A percentile compares a stretch with the other conserved stretches of the same genome.
phyloP scores from a whole-genome alignment of 2,329 filamentous ascomycete genomes.

The Boeremia lycopersici region DNA sequence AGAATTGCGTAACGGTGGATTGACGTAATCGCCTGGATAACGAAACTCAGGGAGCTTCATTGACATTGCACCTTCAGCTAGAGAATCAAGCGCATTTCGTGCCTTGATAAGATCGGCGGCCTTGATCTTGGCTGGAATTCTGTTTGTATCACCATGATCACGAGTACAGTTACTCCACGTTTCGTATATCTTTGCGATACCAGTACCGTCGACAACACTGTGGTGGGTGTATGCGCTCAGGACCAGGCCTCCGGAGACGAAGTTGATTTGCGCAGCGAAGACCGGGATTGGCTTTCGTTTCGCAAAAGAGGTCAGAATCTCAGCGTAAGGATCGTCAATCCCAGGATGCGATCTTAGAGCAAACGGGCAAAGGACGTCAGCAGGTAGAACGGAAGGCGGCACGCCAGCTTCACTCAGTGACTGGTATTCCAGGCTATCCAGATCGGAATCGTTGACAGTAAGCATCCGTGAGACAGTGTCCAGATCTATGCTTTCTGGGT shows the following conservation, averaged over 20 bases:
- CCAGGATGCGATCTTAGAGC: constrained; percentile 18
- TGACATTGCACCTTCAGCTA: not conserved
- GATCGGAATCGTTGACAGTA: not conserved
- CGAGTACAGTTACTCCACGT: constrained; percentile 17
- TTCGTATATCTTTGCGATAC: constrained; percentile 20
- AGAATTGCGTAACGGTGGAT: not conserved
- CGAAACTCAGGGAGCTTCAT: constrained; percentile 4
- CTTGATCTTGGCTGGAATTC: not conserved
- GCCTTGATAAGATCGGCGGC: not conserved
- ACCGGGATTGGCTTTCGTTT: constrained; percentile 22
- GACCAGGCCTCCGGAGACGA: constrained; percentile 35
- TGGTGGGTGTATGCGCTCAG: constrained; percentile 37
- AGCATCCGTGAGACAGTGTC: not conserved
- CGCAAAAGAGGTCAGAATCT: constrained; percentile 9
- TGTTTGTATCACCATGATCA: not conserved
- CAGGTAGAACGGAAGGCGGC: constrained; percentile 16
- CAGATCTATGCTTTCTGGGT: not conserved
- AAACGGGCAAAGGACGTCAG: constrained; percentile 17
- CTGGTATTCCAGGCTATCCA: not conserved
- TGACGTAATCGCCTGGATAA: not conserved
- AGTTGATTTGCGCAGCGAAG: constrained; percentile 31
- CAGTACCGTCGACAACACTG: constrained; percentile 26
- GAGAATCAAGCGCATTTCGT: not conserved
- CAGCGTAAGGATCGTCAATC: constrained; percentile 21
- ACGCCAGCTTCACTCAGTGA: constrained; percentile 8